These are phyloP conservation scores for Monotropa hypopitys DNA, from an alignment of 179 eudicot species.

Conservation along the genomic window DNA sequence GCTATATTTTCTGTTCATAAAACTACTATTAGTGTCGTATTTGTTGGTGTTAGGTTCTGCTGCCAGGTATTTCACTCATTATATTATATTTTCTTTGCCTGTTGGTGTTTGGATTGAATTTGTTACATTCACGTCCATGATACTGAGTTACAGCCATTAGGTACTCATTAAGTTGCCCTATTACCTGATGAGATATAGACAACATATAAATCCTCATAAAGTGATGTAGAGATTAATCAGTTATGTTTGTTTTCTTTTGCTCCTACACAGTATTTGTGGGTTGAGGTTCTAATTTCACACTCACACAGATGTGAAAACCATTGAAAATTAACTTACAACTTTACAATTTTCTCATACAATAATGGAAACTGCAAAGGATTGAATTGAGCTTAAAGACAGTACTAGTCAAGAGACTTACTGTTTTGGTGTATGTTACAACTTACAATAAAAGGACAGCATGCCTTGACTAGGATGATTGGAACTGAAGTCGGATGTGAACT, in stretches of 20 bases:
- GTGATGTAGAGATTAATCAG: not conserved
- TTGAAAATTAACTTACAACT: not conserved
- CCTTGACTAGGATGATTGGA: not conserved
- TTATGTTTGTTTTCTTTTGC: not conserved
- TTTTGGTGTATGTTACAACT: not conserved
- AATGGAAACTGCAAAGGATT: not conserved
- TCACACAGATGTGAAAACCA: not conserved
- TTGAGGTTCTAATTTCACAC: not conserved
- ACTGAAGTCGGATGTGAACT: not conserved
- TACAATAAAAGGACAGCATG: not conserved
- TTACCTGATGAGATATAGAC: not conserved
- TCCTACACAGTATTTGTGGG: not conserved
- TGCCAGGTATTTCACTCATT: not conserved
- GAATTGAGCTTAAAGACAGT: not conserved
- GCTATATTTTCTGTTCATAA: not conserved
- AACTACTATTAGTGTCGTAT: not conserved
- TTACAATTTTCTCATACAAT: not conserved
- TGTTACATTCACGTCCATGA: not conserved
- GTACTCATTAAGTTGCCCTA: not conserved
- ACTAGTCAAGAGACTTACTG: not conserved
- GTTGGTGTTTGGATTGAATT: not conserved
- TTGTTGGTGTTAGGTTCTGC: not conserved
- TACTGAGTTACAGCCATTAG: not conserved
- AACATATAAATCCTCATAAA: not conserved
- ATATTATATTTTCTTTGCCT: not conserved